Evolutionary conservation across 495 filamentous ascomycete genomes (phyloP).

Genomic region (Cetradonia linearis): DNA sequence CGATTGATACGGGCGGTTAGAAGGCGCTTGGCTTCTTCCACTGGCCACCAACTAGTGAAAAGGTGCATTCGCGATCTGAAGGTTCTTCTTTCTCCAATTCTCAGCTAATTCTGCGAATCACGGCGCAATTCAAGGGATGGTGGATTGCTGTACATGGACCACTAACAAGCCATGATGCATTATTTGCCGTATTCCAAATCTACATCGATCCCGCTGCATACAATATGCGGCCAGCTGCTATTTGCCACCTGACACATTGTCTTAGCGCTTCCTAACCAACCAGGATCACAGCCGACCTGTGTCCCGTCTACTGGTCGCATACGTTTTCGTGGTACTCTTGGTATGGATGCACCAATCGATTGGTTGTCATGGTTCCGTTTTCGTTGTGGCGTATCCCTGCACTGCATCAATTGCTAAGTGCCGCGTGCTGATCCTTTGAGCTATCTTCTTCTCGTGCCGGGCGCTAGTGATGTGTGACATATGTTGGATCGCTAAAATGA

Average conservation of each 20-base stretch:
- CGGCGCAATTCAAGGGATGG: background rate
- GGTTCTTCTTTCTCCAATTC: background rate
- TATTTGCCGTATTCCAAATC: conserved; percentile 1
- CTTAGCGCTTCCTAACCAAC: conserved; percentile 8
- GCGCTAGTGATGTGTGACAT: conserved; percentile 10
- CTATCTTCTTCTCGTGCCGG: background rate
- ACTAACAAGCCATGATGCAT: background rate
- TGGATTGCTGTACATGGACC: background rate
- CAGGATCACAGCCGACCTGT: background rate
- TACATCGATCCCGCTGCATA: background rate
- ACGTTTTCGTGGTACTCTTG: background rate
- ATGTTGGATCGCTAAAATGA: conserved; percentile 3
- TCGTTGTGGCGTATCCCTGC: background rate
- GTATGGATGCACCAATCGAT: background rate
- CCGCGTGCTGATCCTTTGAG: background rate
- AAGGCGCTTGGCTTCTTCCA: background rate
- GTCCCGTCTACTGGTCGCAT: background rate
- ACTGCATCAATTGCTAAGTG: background rate
- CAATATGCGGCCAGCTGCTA: conserved; percentile 4
- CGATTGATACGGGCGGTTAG: conserved; percentile 8
- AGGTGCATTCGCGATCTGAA: background rate
- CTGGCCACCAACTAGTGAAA: background rate
- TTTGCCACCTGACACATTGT: conserved; percentile 2
- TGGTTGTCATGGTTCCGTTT: background rate
- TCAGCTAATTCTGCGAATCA: background rate